Evolutionary conservation across 768 basidiomycete genomes (phyloP), one percentile per base, ranked within the genome.

Genomic region (Mycena latifolia): DNA sequence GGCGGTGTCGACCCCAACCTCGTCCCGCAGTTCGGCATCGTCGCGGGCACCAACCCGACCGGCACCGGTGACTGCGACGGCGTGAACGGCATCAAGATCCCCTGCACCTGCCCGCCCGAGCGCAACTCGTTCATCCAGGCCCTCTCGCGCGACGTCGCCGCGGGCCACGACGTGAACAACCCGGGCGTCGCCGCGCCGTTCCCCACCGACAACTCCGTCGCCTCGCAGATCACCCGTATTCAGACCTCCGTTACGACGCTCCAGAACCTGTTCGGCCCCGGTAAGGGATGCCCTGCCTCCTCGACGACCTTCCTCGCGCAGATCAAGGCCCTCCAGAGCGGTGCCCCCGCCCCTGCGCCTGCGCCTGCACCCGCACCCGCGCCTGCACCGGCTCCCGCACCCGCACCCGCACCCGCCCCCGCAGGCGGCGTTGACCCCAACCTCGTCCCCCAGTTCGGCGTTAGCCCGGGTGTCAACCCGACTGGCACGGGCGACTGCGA

Each of bases 181-280:
- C 88, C 91, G 12, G 73, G 78, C 2, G 80, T 92, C 55, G 58
- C 74, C 18, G 77, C 92, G 3, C 81, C 84, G 17, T 94, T 91
- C 83, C 92, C 91, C 2, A 84, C 84, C 2, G 89, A 88, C 69
- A 78, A 81, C 68, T 87, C 85, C 11, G 81, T 79, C 63, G 77
- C 75, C 15, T 86, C 87, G 47, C 81, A 87, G 72, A 75, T 84
- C 51, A 80, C 87, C 0, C 87, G 92, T 35, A 79, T 93, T 65
- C 77, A 86, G 48, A 83, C 90, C 43, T 84, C 87, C 8, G 72
- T 88, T 12, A 84, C 91, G 35, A 89, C 92, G 11, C 78, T 93
- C 22, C 92, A 93, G 78, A 94, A 93, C 74, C 75, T 93, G 45
- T 80, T 84, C 55, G 92, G 91, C 2, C 82, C 89, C 1, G 92